These are phyloP conservation scores for Colletotrichum australisinense DNA, from an alignment of 2,329 filamentous ascomycete species.

Conservation along the genomic window DNA sequence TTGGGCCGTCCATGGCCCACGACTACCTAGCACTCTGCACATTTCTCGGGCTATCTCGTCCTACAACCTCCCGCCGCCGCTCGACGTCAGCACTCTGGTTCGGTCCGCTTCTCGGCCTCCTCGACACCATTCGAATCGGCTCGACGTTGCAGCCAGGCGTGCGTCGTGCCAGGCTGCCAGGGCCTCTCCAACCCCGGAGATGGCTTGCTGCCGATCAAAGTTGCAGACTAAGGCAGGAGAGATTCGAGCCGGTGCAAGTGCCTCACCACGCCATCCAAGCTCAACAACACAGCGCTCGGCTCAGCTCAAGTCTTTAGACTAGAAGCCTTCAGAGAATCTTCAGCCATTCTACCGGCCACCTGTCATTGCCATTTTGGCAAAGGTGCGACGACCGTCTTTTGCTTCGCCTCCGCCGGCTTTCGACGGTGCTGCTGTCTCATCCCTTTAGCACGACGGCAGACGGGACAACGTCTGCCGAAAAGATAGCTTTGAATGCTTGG, in stretches of 20 bases:
- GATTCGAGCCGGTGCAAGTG: not conserved
- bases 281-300: not conserved
- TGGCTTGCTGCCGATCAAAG: not conserved
- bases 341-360: not conserved
- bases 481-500: not conserved
- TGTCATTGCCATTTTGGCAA: not conserved
- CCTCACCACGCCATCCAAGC: too few species aligned
- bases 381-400: not conserved
- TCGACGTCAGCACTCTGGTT: not conserved
- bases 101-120: not conserved
- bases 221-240: not conserved
- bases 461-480: conserved; percentile 12
- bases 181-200: not conserved
- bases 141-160: not conserved
- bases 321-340: conserved; percentile 11
- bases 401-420: not conserved
- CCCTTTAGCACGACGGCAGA: not conserved
- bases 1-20: not conserved
- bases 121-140: not conserved
- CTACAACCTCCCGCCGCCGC: not conserved
- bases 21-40: not conserved
- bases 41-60: not conserved
- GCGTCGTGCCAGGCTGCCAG: not conserved
- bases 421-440: not conserved
- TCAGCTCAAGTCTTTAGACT: not conserved